phyloP scores from a whole-genome alignment of 805 yeast genomes.

The Crinitomyces ghanaensis region DNA sequence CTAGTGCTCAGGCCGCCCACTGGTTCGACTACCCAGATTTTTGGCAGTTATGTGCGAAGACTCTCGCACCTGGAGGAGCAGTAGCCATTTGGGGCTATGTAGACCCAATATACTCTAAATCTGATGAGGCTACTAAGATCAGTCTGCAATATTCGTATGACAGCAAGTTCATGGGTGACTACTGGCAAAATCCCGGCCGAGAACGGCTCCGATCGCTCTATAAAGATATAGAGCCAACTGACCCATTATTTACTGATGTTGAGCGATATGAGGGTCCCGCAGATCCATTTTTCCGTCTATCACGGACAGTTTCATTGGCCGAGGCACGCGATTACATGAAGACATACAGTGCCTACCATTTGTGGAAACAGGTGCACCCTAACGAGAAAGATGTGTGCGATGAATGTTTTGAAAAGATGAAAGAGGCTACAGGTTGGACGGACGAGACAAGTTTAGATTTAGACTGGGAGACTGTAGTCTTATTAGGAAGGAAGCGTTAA shows the following conservation, averaged over 20 bases:
- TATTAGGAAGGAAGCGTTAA: no score
- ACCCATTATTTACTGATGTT: slow-evolving; percentile 31
- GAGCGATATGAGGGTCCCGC: slow-evolving; percentile 20
- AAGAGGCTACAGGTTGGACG: slow-evolving; percentile 36
- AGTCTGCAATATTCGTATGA: slow-evolving; percentile 41
- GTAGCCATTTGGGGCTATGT: slow-evolving; percentile 71
- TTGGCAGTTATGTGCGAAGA: slow-evolving; percentile 37
- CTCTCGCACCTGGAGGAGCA: slow-evolving; percentile 52
- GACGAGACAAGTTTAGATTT: slow-evolving; percentile 32
- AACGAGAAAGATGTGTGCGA: slow-evolving; percentile 38
- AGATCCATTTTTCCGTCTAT: slow-evolving; percentile 17
- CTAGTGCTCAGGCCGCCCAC: slow-evolving; percentile 81
- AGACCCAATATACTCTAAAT: slow-evolving; percentile 50
- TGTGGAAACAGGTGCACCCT: slow-evolving; percentile 39
- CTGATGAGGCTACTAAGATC: slow-evolving; percentile 44
- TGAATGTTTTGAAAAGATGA: slow-evolving; percentile 33
- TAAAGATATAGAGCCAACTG: slow-evolving; percentile 29
- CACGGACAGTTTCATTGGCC: slow-evolving; percentile 25
- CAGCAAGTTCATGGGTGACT: slow-evolving; percentile 35
- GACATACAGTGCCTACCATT: slow-evolving; percentile 66
- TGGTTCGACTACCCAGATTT: slow-evolving; percentile 59
- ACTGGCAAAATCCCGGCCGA: slow-evolving; percentile 86
- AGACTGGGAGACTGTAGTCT: slow-evolving; percentile 38
- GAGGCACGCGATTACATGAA: slow-evolving; percentile 41
- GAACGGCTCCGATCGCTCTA: slow-evolving; percentile 36